Base-by-base conservation (phyloP, 2,329 filamentous ascomycete species). In the Didymellaceae sp. region DNA sequence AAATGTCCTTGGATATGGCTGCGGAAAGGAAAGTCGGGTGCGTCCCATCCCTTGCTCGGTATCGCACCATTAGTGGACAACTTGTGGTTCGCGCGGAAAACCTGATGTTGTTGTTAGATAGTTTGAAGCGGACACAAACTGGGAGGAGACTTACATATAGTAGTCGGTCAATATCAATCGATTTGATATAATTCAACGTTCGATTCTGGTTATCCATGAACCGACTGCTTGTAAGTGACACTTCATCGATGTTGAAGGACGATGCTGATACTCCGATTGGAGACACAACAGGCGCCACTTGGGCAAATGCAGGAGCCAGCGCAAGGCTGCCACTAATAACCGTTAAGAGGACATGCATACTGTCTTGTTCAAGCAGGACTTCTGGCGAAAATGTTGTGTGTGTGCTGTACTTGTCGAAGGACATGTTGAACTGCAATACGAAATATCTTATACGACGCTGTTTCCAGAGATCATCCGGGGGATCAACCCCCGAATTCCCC, bases 161-260 rank as follows among this genome's bases (percentile, higher is more conserved):
- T 8, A 42, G 28, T 7, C 28, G 39, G 20, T 42, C 9, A 3
- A 42, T 6, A 13, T 42, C 11, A 20, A 41, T 21, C 4, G 38
- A 31, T 5, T 31, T 40, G 9, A 41, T 16, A 22, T 31, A 41
- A 18, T 25, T 41, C 25, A 41, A 30, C 6, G 38, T 41, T 13
- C 38, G 38, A 9, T 41, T 41, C 26, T 41, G 38, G 13, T 41
- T 41, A 18, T 41, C 25, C 25, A 41, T 40, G 38, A 41, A 41
- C 16, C 38, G 38, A 6, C 25, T 30, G 11, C 25, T 30, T 5
- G 38, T 31, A 4, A 41, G 38, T 22, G 24, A 18, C 6, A 41
- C 38, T 13, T 41, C 38, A 10, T 41, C 25, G 9, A 31, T 41
- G 25, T 41, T n/a, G 18, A 41, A 41, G 14, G 17, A 30, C 7